Base-by-base conservation (phyloP, 305 asterid genomes). In the Andrographis paniculata region DNA sequence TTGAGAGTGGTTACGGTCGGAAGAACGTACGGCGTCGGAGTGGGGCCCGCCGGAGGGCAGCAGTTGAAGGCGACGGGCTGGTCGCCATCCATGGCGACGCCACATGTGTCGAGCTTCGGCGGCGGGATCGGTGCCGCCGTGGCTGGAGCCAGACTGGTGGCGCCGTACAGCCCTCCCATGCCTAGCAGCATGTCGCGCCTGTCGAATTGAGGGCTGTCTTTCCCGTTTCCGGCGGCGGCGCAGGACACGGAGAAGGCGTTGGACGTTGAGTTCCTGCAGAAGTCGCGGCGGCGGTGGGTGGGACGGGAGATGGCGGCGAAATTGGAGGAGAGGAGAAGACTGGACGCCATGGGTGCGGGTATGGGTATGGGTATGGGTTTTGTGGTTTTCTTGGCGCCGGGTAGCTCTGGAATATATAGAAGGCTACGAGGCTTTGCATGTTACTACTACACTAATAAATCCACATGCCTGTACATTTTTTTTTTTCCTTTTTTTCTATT, bases 231-330 rank as follows among this genome's bases (percentile, higher is more conserved):
- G 46, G 21, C n/a, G 17, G 30, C 31, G 6, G 48, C 6, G 45
- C 55, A 50, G 1, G 55, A 50, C 22, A 50, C 17, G 30, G 30
- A n/a, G n/a, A n/a, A n/a, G n/a, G n/a, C n/a, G n/a, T n/a, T n/a
- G n/a, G n/a, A n/a, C n/a, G n/a, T n/a, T n/a, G n/a, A n/a, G n/a
- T n/a, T n/a, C n/a, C n/a, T n/a, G n/a, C n/a, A n/a, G n/a, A n/a
- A n/a, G n/a, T n/a, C n/a, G n/a, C n/a, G n/a, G n/a, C n/a, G n/a
- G n/a, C n/a, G n/a, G n/a, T n/a, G n/a, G n/a, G n/a, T n/a, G n/a
- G n/a, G n/a, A n/a, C n/a, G n/a, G n/a, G n/a, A n/a, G n/a, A n/a
- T n/a, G n/a, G n/a, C n/a, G n/a, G n/a, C n/a, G n/a, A n/a, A n/a
- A n/a, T n/a, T n/a, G n/a, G n/a, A n/a, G n/a, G n/a, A n/a, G n/a